Evolutionary conservation across 257 asterid species (phyloP), one percentile per base, ranked within the genome.

Genomic region (Coffea eugenioides): DNA sequence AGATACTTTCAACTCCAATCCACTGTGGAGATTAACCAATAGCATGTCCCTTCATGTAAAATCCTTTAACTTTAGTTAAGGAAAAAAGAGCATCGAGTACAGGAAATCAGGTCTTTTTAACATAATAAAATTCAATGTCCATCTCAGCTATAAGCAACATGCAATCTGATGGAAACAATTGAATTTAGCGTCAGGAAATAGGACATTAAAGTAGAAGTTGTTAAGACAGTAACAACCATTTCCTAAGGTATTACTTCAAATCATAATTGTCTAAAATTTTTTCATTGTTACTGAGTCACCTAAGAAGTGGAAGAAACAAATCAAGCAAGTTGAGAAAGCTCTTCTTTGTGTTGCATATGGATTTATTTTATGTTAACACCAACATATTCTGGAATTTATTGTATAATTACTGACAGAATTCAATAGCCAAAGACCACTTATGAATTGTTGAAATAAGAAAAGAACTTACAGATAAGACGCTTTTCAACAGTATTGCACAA

Each of bases 401-500:
- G 7, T 39, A 3, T 39, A 68, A 49, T 41, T 43, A 61, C 14
- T 68, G 18, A 20, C 20, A 43, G 13, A 34, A 2, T 54, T 25
- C 16, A 14, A 14, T 25, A n/a, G 49, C 27, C 73, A 41, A 25
- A 21, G 36, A 57, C 34, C 6, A 21, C 18, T 46, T 25, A 31
- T 39, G 0, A 57, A 69, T 12, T 16, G 34, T 65, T 6, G 66
- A 10, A 34, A 57, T 25, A 64, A 20, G 21, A 79, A 18, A 79
- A 70, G 68, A 51, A 88, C 98, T 90, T 84, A 94, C 98, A 13
- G 92, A 80, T 80, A 94, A 87, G 11, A 87, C 84, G 71, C 89
- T 94, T 91, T 92, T 91, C 77, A 89, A 20, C 85, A 90, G 48
- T 67, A 97, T 92, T 69, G 96, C 98, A 65, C 86, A 85, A 77